Conservation (phyloP, 78 protist species). For the Tieghemostelium lacteum region DNA sequence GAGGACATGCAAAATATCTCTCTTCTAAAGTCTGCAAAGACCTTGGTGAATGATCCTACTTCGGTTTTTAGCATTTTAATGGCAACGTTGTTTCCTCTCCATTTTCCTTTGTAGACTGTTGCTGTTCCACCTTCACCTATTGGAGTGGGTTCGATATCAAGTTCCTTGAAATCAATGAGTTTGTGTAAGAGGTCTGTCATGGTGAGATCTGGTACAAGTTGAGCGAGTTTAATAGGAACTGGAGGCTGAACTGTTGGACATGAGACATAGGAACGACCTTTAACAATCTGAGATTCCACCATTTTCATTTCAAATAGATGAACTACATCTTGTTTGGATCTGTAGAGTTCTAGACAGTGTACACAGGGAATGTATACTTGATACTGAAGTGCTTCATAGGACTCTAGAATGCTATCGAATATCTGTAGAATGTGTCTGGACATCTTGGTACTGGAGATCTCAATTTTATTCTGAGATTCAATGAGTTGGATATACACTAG, state of each 20-base stretch:
- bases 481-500: slow-evolving; percentile 32
- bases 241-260: slow-evolving; percentile 28
- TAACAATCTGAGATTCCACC: slow-evolving; percentile 37
- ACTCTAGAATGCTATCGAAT: slow-evolving; percentile 49
- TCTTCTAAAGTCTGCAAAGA: slow-evolving; percentile 66
- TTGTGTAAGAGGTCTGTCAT: slow-evolving; percentile 61
- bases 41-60: slow-evolving; percentile 39
- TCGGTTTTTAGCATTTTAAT: slow-evolving; percentile 54
- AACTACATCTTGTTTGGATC: background rate
- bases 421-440: slow-evolving; percentile 66
- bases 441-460: slow-evolving; percentile 60
- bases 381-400: slow-evolving; percentile 38
- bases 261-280: slow-evolving; percentile 40
- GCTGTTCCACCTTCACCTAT: slow-evolving; percentile 78
- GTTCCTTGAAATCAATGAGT: slow-evolving; percentile 48
- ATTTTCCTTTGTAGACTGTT: slow-evolving; percentile 55
- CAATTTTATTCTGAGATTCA: slow-evolving; percentile 31
- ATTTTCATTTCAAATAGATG: slow-evolving; percentile 36
- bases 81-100: slow-evolving; percentile 53
- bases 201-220: slow-evolving; percentile 63
- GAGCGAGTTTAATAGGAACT: slow-evolving; percentile 36
- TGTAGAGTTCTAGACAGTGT: slow-evolving; percentile 60
- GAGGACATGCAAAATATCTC: slow-evolving; percentile 59
- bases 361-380: slow-evolving; percentile 57
- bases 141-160: slow-evolving; percentile 21